phyloP scores from a whole-genome alignment of 768 basidiomycete species.

The Tremella yokohamensis region DNA sequence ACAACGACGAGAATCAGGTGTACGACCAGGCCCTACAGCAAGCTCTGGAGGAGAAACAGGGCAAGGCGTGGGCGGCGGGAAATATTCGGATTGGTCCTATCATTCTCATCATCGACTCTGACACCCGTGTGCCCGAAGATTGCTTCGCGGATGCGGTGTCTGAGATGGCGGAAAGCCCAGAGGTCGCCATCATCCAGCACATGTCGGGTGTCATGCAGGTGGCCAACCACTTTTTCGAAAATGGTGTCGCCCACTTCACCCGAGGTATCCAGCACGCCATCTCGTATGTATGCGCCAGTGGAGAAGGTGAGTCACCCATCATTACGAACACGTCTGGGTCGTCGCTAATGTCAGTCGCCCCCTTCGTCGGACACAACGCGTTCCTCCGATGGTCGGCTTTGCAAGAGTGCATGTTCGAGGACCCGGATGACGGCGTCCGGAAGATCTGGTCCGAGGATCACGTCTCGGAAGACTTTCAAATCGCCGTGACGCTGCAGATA shows the following conservation, averaged over 20 bases:
- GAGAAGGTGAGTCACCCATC: slow-evolving; percentile 39
- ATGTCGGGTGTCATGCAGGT: slow-evolving; percentile 90
- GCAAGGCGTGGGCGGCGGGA: slow-evolving; percentile 68
- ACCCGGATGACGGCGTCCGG: slow-evolving; percentile 61
- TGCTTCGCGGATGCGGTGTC: slow-evolving; percentile 80
- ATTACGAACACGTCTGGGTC: background rate
- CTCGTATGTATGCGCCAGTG: slow-evolving; percentile 47
- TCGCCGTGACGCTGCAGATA: slow-evolving; percentile 71
- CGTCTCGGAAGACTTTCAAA: slow-evolving; percentile 79
- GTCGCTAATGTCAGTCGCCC: slow-evolving; percentile 28
- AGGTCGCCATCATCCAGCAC: slow-evolving; percentile 86
- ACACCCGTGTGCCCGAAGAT: slow-evolving; percentile 76
- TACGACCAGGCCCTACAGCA: slow-evolving; percentile 67
- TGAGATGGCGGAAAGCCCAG: slow-evolving; percentile 74
- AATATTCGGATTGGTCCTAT: slow-evolving; percentile 61
- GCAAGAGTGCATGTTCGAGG: slow-evolving; percentile 72
- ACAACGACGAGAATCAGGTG: slow-evolving; percentile 65
- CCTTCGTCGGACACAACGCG: slow-evolving; percentile 50
- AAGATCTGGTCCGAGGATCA: slow-evolving; percentile 71
- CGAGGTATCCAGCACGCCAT: slow-evolving; percentile 65
- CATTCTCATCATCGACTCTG: slow-evolving; percentile 77
- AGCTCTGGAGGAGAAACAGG: slow-evolving; percentile 67
- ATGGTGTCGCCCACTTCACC: slow-evolving; percentile 83
- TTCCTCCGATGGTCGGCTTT: slow-evolving; percentile 86
- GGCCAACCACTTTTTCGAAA: slow-evolving; percentile 83